These are phyloP conservation scores for Trichophyton verrucosum DNA, from an alignment of 2,329 filamentous ascomycete genomes.

Conservation along the genomic window DNA sequence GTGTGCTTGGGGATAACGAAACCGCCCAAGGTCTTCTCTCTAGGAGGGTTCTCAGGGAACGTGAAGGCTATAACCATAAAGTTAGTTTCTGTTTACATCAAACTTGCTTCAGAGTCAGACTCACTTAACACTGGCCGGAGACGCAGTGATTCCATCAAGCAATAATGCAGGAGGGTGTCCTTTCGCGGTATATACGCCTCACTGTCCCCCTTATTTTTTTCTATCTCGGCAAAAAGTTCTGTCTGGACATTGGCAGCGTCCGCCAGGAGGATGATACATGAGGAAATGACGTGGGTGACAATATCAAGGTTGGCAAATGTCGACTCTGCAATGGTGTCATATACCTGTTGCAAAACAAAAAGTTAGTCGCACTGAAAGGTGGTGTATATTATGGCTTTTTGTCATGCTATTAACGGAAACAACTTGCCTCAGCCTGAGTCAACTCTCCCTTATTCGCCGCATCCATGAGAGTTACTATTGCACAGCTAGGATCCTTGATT, in stretches of 20 bases:
- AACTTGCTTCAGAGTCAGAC: background rate
- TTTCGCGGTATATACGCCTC: background rate
- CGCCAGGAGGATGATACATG: constrained; percentile 34
- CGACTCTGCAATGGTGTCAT: constrained; percentile 37
- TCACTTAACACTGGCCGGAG: constrained; percentile 15
- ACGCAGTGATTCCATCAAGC: constrained; percentile 31
- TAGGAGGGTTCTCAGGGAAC: background rate
- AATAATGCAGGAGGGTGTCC: constrained; percentile 20
- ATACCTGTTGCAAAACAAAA: background rate
- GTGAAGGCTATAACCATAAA: background rate
- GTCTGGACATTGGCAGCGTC: constrained; percentile 15
- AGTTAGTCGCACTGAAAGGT: background rate
- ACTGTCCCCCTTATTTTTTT: background rate
- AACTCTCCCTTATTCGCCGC: background rate
- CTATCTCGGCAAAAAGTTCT: background rate
- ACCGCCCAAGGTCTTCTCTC: constrained; percentile 18
- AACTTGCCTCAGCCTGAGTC: background rate
- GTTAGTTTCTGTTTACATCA: background rate
- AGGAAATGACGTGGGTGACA: constrained; percentile 32
- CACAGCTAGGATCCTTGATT: background rate
- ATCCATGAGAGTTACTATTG: background rate
- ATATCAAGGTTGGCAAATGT: constrained; percentile 40
- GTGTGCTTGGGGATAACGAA: constrained; percentile 28
- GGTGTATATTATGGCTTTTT: background rate
- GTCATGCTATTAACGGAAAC: background rate